Conservation (phyloP, 371 early-diverging fungal genomes). For the Apophysomyces variabilis region DNA sequence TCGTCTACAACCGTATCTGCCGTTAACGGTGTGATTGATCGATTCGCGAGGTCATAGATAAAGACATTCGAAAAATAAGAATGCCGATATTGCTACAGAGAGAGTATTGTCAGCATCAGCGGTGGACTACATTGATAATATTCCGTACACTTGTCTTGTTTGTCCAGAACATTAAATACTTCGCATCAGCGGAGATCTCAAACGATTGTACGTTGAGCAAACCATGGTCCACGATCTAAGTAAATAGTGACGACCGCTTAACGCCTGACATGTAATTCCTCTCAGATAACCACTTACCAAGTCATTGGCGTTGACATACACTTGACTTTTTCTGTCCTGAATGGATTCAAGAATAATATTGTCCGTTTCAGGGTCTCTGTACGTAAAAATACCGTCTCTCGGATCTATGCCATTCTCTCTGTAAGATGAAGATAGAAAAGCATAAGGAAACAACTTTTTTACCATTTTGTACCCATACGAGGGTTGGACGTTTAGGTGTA, state of each 20-base stretch:
- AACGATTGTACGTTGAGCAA: constrained; percentile 48
- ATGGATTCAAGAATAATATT: constrained; percentile 54
- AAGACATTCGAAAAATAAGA: constrained; percentile 80
- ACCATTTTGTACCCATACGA: constrained; percentile 63
- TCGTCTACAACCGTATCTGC: constrained; percentile 29
- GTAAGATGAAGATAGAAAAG: no score
- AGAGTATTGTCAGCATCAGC: neutral
- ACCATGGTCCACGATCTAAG: constrained; percentile 21
- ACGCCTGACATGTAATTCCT: constrained; percentile 2
- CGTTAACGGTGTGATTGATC: constrained; percentile 63
- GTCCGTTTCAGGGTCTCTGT: constrained; percentile 40
- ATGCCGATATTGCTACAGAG: constrained; percentile 77
- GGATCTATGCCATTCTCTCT: constrained; percentile 16
- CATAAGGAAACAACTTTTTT: constrained; percentile 6
- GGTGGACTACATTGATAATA: neutral
- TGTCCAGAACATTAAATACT: constrained; percentile 74
- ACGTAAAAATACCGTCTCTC: constrained; percentile 56
- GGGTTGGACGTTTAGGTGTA: constrained; percentile 34
- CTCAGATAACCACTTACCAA: constrained; percentile 29
- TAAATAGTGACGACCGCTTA: constrained; percentile 8
- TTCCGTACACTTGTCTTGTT: constrained; percentile 60
- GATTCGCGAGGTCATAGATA: constrained; percentile 66
- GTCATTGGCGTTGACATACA: constrained; percentile 38
- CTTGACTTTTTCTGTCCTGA: constrained; percentile 31
- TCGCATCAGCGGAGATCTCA: constrained; percentile 76